Percentiles rank a stretch among this genome's conserved stretches.
phyloP scores from a whole-genome alignment of 208 protist genomes.

The Acanthamoeba healyi region DNA sequence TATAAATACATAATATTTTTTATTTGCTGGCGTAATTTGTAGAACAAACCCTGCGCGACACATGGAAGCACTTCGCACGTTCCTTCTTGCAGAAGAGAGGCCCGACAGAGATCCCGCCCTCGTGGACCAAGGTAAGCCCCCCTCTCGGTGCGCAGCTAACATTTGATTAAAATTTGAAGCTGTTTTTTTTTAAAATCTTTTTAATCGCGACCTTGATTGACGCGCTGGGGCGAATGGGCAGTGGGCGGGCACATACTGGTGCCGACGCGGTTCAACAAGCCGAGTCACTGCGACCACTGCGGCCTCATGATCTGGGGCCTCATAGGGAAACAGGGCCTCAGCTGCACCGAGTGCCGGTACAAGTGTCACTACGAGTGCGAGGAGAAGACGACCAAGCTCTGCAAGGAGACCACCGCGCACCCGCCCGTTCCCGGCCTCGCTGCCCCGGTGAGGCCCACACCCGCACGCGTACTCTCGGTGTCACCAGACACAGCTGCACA shows the following conservation, averaged over 20 bases:
- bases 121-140: neutral
- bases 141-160: neutral
- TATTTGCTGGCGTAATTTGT: no score
- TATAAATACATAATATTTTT: no score
- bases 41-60: no score
- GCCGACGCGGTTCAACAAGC: constrained; percentile 12
- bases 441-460: neutral
- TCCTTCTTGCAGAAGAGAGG: neutral
- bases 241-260: neutral
- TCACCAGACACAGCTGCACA: neutral
- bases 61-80: neutral
- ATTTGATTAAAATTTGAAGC: neutral
- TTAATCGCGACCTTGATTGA: no score
- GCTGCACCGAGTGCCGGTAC: constrained; percentile 24
- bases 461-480: neutral
- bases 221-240: no score
- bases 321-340: constrained; percentile 7
- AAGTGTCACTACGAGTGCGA: constrained; percentile 39
- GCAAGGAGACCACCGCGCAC: constrained; percentile 2
- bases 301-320: constrained; percentile 42
- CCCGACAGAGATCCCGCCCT: neutral
- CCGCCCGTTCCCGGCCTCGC: constrained; percentile 27
- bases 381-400: constrained; percentile 32
- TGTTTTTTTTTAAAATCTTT: neutral
- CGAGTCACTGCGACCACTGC: constrained; percentile 56